Evolutionary conservation across 1,284 basidiomycete species (phyloP), one percentile per base, ranked within the genome.

Genomic region (Athelia psychrophila): DNA sequence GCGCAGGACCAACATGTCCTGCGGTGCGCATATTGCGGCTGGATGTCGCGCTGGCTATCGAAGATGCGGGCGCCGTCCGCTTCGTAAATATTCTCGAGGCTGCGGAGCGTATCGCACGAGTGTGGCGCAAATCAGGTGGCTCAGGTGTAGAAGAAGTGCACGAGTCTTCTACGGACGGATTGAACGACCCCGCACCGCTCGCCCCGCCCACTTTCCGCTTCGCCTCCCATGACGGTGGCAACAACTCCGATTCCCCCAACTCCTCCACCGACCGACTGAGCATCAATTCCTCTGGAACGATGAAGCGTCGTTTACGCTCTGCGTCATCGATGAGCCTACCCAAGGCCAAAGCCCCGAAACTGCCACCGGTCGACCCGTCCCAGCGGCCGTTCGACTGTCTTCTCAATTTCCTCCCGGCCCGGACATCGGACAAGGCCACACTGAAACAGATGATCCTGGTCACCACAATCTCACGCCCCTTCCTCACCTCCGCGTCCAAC

Each of bases 1-100:
- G 70, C 0, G 51, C 62, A 19, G 57, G 61, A n/a, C 15, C 54
- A 15, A 47, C 64, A 3, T 64, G 66, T 6, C 72, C 77, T 1
- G 63, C 71, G 0, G 63, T 80, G 20, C 74, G 77, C 55, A 64
- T 80, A 50, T 69, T 83, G 3, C 75, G 69, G 19, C 72, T 83
- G 12, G 56, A 66, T 2, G 52, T 65, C 0, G 76, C 78, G 0
- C 66, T 80, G 13, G 70, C 67, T 10, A 65, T 75, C 13, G 75
- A 79, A 49, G 72, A 75, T 44, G 62, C 70, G 2, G 77, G 77
- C 35, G 78, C 80, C 1, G 64, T 80, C 6, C 73, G 75, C 9
- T 73, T 84, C 52, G 75, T 78, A n/a, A 64, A 67, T 49, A 61
- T 79, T 2, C 67, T 82, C 19, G 78, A 81, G 45, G 77, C 78